These are phyloP conservation scores for Magnusiomyces paraingens DNA, from an alignment of 1,139 yeast species.

Conservation along the genomic window DNA sequence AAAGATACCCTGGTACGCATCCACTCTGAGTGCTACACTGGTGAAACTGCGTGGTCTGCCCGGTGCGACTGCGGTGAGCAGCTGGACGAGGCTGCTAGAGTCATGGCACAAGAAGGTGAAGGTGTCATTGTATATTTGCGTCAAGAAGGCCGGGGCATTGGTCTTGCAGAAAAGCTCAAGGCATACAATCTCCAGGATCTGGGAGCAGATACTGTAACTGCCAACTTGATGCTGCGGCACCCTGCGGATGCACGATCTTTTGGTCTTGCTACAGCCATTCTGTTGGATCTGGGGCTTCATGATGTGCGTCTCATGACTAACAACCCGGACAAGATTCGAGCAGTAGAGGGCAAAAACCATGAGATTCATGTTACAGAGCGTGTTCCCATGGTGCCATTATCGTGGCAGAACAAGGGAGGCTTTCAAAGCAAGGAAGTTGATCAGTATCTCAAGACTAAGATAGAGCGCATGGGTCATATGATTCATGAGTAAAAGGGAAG, in stretches of 20 bases:
- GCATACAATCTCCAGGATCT: constrained; percentile 95
- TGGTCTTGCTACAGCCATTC: constrained; percentile 87
- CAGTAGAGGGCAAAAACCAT: constrained; percentile 79
- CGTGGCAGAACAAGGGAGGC: constrained; percentile 72
- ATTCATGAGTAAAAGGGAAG: not conserved
- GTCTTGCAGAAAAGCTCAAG: constrained; percentile 91
- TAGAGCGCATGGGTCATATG: constrained; percentile 91
- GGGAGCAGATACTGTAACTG: constrained; percentile 98
- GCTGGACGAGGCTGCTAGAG: constrained; percentile 92
- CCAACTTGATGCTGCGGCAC: constrained; percentile 83
- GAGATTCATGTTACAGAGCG: constrained; percentile 71
- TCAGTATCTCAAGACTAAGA: constrained; percentile 86
- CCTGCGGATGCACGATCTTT: constrained; percentile 96
- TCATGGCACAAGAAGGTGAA: constrained; percentile 79
- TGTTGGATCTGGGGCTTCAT: constrained; percentile 70
- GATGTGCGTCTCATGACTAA: constrained; percentile 80
- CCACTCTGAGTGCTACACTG: constrained; percentile 97
- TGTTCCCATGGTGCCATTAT: constrained; percentile 93
- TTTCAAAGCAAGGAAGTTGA: constrained; percentile 81
- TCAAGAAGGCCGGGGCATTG: constrained; percentile 98
- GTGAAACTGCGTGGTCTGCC: constrained; percentile 98
- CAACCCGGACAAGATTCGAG: constrained; percentile 92
- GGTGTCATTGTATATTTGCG: constrained; percentile 94
- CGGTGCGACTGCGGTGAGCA: constrained; percentile 99
- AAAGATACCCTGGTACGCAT: constrained; percentile 59